These are phyloP conservation scores for Theileria equi DNA, from an alignment of 169 alveolate species.

Conservation along the genomic window DNA sequence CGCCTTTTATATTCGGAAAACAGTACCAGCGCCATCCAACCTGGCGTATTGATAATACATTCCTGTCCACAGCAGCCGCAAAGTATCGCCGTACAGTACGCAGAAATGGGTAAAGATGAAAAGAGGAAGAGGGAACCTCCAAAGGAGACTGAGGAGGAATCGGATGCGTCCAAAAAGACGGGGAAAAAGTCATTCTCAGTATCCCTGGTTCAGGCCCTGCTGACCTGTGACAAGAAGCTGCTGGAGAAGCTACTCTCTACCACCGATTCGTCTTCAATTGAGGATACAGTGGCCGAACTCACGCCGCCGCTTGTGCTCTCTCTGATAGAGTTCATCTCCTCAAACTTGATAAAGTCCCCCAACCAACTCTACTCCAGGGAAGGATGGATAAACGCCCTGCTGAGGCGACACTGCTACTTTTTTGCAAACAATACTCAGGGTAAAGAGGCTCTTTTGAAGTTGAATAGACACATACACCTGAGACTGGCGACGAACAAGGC, in stretches of 20 bases:
- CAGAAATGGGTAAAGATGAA: slow-evolving; percentile 29
- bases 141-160: background rate
- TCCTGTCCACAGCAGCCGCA: slow-evolving; percentile 24
- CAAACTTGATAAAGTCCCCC: slow-evolving; percentile 44
- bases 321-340: slow-evolving; percentile 53
- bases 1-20: slow-evolving; percentile 77
- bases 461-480: slow-evolving; percentile 33
- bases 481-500: slow-evolving; percentile 54
- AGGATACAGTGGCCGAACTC: slow-evolving; percentile 51
- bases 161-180: slow-evolving; percentile 3
- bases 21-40: slow-evolving; percentile 79
- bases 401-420: slow-evolving; percentile 35
- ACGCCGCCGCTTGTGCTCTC: slow-evolving; percentile 62
- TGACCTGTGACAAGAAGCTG: slow-evolving; percentile 51
- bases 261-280: slow-evolving; percentile 34
- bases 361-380: slow-evolving; percentile 59
- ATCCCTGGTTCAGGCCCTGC: slow-evolving; percentile 56
- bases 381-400: slow-evolving; percentile 64
- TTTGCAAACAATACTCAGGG: slow-evolving; percentile 40
- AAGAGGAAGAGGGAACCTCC: background rate
- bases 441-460: slow-evolving; percentile 36
- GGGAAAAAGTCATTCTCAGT: slow-evolving; percentile 25
- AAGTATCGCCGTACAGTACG: slow-evolving; percentile 48
- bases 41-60: slow-evolving; percentile 65
- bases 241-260: slow-evolving; percentile 47